Conservation (phyloP, 495 filamentous ascomycete species). For the Aspergillus affinis region DNA sequence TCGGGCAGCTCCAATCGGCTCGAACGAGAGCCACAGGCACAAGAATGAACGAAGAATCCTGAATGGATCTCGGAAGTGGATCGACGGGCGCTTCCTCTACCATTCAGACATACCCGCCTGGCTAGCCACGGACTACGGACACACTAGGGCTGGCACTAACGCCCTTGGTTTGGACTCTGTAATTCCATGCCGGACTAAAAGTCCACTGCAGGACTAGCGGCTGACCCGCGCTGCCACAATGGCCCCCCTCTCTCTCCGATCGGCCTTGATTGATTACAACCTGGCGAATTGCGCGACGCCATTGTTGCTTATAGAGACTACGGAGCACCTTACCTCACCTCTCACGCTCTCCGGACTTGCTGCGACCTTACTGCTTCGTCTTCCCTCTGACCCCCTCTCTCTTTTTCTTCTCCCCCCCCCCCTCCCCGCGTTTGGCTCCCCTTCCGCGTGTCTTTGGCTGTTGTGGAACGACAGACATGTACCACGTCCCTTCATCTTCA, state of each 20-base stretch:
- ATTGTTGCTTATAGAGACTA: no score
- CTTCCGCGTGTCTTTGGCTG: conserved; percentile 5
- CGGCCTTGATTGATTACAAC: conserved; percentile 20
- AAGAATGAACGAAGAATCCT: conserved; percentile 11
- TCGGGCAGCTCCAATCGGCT: no score
- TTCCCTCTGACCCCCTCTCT: no score
- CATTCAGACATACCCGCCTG: no score
- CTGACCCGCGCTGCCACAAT: conserved; percentile 7
- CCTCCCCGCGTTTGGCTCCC: conserved; percentile 4
- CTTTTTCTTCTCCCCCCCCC: no score
- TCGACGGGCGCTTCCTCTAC: background rate
- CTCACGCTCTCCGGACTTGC: conserved; percentile 10
- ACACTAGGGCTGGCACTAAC: no score
- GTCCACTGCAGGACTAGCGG: conserved; percentile 15
- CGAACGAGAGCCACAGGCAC: background rate
- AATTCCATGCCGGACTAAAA: conserved; percentile 1
- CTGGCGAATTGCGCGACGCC: conserved; percentile 23
- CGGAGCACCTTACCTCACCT: conserved; percentile 3
- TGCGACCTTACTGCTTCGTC: conserved; percentile 1
- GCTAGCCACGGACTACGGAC: background rate
- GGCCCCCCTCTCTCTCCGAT: conserved; percentile 15
- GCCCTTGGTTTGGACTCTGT: no score
- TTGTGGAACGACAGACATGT: conserved; percentile 13
- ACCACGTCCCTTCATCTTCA: conserved; percentile 4
- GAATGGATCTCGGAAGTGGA: conserved; percentile 10